phyloP scores from a whole-genome alignment of 495 filamentous ascomycete genomes.

The Emericellopsis terricola region DNA sequence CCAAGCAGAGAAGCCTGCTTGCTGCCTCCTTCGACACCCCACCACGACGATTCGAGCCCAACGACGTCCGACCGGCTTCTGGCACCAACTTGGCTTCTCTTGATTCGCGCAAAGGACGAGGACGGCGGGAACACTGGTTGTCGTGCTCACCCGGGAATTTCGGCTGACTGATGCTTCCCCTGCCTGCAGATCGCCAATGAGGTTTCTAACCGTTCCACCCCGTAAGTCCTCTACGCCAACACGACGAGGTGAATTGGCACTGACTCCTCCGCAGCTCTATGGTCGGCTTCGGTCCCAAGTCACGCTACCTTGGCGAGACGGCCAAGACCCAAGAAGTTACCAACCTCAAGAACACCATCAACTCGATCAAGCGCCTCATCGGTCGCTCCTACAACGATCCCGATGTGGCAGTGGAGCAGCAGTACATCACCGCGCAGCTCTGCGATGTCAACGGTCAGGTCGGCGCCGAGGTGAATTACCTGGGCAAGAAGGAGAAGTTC shows the following conservation, averaged over 20 bases:
- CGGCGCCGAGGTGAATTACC: constrained; percentile 83
- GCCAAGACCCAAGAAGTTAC: constrained; percentile 99
- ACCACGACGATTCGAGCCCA: no score
- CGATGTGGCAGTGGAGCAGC: constrained; percentile 78
- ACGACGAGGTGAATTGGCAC: constrained; percentile 12
- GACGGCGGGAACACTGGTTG: no score
- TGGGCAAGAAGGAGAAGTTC: constrained; percentile 90
- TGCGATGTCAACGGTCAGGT: constrained; percentile 87
- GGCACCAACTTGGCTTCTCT: no score
- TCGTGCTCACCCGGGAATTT: no score
- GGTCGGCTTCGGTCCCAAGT: constrained; percentile 87
- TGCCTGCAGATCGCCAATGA: constrained; percentile 87
- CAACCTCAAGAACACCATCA: constrained; percentile 97
- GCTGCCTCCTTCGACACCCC: no score
- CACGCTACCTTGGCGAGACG: constrained; percentile 79
- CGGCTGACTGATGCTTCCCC: no score
- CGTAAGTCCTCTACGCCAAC: constrained; percentile 41
- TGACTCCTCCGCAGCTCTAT: constrained; percentile 43
- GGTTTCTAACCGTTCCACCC: constrained; percentile 94
- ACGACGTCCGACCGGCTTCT: no score
- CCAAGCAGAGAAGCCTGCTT: no score
- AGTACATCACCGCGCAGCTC: constrained; percentile 74
- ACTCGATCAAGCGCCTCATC: constrained; percentile 77
- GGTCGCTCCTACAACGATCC: constrained; percentile 76
- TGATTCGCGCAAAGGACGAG: no score